Percentiles rank a stretch among this genome's conserved stretches.
These are phyloP conservation scores for Cercospora sp. DNA, from an alignment of 2,329 filamentous ascomycete genomes.

Conservation along the genomic window DNA sequence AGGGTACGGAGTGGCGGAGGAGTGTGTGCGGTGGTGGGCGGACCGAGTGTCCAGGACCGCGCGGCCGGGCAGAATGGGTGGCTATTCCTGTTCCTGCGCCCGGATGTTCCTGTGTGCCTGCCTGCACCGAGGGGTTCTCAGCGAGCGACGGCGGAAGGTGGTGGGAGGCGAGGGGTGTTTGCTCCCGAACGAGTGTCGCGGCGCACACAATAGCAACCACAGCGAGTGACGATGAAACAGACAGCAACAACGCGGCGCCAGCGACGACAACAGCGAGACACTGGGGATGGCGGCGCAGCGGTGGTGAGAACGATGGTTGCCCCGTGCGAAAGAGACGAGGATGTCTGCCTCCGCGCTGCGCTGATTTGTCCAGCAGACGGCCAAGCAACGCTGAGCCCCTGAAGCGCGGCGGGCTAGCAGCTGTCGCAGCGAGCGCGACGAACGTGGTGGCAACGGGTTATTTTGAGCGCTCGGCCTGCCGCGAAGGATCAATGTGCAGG, in stretches of 20 bases:
- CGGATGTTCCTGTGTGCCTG: background rate
- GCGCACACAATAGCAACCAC: background rate
- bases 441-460: constrained; percentile 1
- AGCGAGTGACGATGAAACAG: background rate
- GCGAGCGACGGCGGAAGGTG: background rate
- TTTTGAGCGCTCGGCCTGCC: background rate
- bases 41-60: background rate
- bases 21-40: background rate
- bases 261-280: background rate
- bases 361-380: background rate
- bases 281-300: background rate
- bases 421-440: background rate
- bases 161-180: background rate
- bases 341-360: background rate
- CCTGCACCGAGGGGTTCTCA: background rate
- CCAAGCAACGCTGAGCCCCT: constrained; percentile 2
- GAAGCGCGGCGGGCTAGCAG: background rate
- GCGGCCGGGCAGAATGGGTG: background rate
- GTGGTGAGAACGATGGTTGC: constrained; percentile 11
- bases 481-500: background rate
- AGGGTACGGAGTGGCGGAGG: background rate
- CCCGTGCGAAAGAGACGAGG: background rate
- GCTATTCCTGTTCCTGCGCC: background rate
- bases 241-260: background rate
- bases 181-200: constrained; percentile 6